Evolutionary conservation across 2,329 filamentous ascomycete genomes (phyloP), one percentile per base, ranked within the genome.

Genomic region (Phialophora verrucosa): DNA sequence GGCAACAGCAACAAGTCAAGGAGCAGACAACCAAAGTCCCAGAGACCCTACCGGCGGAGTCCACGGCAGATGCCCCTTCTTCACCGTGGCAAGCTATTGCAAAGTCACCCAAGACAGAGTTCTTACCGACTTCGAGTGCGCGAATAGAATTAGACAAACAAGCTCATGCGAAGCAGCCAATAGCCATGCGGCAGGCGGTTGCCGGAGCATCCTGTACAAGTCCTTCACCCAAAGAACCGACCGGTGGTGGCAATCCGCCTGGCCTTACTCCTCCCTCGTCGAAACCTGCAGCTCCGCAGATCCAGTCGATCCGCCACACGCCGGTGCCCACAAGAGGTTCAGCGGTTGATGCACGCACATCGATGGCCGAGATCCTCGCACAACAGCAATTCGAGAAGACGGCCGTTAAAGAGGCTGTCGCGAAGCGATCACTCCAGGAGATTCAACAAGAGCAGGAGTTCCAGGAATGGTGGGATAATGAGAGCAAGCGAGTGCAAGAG

Each of bases 361-460:
- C 90, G 38, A 90, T 99, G 80, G 87, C 89, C 17, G 92, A 97
- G 71, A 99, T 99, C 64, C 90, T 98, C 14, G 88, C 89, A 7
- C 88, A 96, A 74, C 93, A 99, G 78, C 88, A 90, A 76, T 87
- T 87, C 8, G 93, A 97, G 76, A 95, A 96, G 75, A 88, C 92
- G 64, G 86, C 87, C 20, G 88, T 96, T 67, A 90, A 88, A 61
- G 93, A 97, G 75, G 92, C 93, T 0, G 80, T 77, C 14, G 91
- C 93, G 1, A 97, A 96, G 79, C 87, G 94, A 63, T 95, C 91
- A 69, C 81, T 99, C 32, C 89, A 96, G 74, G 95, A 98, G 69
- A 99, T 99, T 66, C 95, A 99, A 76, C 88, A 95, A 71, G 95
- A 99, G 78, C 95, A 99, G 75, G 92, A 92, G 59, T 99, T 99